Conservation (phyloP, 495 filamentous ascomycete species). For the Halenospora varia region DNA sequence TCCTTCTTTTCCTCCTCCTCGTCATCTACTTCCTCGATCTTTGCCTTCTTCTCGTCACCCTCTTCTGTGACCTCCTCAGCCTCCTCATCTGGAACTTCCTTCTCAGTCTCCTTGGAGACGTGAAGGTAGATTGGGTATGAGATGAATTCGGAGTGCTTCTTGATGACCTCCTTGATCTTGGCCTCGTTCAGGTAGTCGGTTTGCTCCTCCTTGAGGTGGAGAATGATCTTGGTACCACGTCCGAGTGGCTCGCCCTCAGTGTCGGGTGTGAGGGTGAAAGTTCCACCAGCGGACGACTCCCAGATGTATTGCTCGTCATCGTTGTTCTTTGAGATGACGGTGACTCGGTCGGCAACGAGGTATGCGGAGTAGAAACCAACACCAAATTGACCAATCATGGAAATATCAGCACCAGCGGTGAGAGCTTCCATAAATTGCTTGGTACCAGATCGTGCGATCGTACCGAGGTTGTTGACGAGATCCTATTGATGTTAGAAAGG, state of each 20-base stretch:
- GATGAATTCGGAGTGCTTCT: slow-evolving; percentile 99
- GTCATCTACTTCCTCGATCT: slow-evolving; percentile 77
- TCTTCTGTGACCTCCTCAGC: slow-evolving; percentile 60
- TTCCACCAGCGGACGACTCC: slow-evolving; percentile 96
- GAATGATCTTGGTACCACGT: slow-evolving; percentile 95
- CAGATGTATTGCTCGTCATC: slow-evolving; percentile 99
- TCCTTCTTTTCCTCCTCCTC: slow-evolving; percentile 86
- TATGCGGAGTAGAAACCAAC: slow-evolving; percentile 99
- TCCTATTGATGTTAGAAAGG: slow-evolving; percentile 50
- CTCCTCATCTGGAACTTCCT: slow-evolving; percentile 94
- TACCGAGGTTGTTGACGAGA: slow-evolving; percentile 99
- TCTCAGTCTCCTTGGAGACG: slow-evolving; percentile 98
- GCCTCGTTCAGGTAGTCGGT: slow-evolving; percentile 95
- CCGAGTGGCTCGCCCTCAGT: slow-evolving; percentile 86
- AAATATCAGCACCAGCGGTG: slow-evolving; percentile 96
- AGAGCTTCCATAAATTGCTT: slow-evolving; percentile 99
- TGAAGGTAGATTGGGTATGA: slow-evolving; percentile 99
- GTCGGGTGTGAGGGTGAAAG: slow-evolving; percentile 90
- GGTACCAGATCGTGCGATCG: slow-evolving; percentile 96
- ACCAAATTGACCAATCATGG: slow-evolving; percentile 99
- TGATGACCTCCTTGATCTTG: slow-evolving; percentile 99
- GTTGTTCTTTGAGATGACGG: slow-evolving; percentile 95
- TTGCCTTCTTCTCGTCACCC: slow-evolving; percentile 70
- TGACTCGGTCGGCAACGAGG: slow-evolving; percentile 95
- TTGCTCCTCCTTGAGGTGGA: slow-evolving; percentile 99